Conservation (phyloP, 805 yeast genomes). For the Suhomyces xylopsoci region DNA sequence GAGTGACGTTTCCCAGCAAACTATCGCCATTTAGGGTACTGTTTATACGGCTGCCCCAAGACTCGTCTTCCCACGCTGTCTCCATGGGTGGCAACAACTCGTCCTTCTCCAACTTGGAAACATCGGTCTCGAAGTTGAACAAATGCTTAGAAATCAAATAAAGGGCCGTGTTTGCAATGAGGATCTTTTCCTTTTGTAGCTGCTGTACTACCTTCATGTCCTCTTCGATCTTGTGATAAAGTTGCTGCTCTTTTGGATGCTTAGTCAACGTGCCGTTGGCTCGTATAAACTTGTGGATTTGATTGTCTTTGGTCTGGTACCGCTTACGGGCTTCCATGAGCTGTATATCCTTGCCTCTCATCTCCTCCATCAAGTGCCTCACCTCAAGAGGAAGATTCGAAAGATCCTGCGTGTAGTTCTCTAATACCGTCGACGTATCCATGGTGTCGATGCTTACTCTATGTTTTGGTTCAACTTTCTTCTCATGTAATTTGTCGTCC, state of each 20-base stretch:
- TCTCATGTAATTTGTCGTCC: neutral
- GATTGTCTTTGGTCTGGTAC: constrained; percentile 69
- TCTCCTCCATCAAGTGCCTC: constrained; percentile 74
- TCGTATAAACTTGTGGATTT: constrained; percentile 75
- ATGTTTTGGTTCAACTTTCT: neutral
- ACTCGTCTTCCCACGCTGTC: constrained; percentile 18
- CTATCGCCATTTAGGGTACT: constrained; percentile 20
- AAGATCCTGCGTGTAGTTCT: constrained; percentile 54
- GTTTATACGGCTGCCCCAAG: constrained; percentile 9
- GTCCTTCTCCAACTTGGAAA: constrained; percentile 70
- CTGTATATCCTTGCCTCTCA: constrained; percentile 64
- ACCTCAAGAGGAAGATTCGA: constrained; percentile 88
- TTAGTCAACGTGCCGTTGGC: constrained; percentile 78
- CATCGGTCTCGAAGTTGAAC: constrained; percentile 67
- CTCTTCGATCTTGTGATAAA: constrained; percentile 63
- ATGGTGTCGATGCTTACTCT: constrained; percentile 16
- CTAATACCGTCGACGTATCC: constrained; percentile 82
- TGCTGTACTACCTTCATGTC: constrained; percentile 58
- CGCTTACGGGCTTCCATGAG: constrained; percentile 64
- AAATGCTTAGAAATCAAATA: constrained; percentile 75
- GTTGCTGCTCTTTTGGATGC: constrained; percentile 74
- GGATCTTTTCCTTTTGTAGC: constrained; percentile 74
- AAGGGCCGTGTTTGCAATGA: constrained; percentile 79
- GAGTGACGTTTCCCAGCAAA: constrained; percentile 29
- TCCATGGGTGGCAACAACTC: constrained; percentile 67